phyloP scores from a whole-genome alignment of 2,329 filamentous ascomycete genomes.

The Trichocomaceae sp. region DNA sequence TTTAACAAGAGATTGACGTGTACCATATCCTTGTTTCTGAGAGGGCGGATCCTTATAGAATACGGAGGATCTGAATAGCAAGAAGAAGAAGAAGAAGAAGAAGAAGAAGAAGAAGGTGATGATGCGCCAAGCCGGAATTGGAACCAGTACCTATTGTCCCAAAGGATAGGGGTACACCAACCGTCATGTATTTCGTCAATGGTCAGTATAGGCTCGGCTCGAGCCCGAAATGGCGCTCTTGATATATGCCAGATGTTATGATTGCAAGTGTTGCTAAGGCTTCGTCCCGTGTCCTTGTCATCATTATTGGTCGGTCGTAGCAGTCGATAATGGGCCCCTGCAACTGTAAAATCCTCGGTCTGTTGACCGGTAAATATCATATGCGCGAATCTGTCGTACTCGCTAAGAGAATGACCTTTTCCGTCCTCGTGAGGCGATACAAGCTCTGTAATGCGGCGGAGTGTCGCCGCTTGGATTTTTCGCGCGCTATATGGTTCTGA shows the following conservation, averaged over 20 bases:
- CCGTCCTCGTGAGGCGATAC: constrained; percentile 39
- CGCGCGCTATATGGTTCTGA: background rate
- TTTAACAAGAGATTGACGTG: background rate
- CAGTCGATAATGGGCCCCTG: constrained; percentile 35
- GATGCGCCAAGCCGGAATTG: constrained; percentile 26
- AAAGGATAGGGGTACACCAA: constrained; percentile 35
- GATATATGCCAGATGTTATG: constrained; percentile 33
- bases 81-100: background rate
- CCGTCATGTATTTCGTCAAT: constrained; percentile 16
- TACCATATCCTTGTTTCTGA: constrained; percentile 4
- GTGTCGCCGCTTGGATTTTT: constrained; percentile 36
- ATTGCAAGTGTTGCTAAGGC: too few species aligned
- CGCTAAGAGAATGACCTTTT: constrained; percentile 37
- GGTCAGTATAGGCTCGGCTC: constrained; percentile 18
- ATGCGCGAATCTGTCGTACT: constrained; percentile 36
- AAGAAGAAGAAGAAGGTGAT: background rate
- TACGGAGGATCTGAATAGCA: background rate
- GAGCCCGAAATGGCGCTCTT: constrained; percentile 32
- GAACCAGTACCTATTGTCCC: constrained; percentile 54
- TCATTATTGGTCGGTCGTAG: background rate
- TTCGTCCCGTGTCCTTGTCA: too few species aligned
- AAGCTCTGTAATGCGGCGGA: constrained; percentile 45
- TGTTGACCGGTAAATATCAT: constrained; percentile 38
- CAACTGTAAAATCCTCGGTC: constrained; percentile 43
- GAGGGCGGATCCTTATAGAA: constrained; percentile 2